Evolutionary conservation across 2,329 filamentous ascomycete species (phyloP).

Genomic region (Scleromitrula shiraiana): DNA sequence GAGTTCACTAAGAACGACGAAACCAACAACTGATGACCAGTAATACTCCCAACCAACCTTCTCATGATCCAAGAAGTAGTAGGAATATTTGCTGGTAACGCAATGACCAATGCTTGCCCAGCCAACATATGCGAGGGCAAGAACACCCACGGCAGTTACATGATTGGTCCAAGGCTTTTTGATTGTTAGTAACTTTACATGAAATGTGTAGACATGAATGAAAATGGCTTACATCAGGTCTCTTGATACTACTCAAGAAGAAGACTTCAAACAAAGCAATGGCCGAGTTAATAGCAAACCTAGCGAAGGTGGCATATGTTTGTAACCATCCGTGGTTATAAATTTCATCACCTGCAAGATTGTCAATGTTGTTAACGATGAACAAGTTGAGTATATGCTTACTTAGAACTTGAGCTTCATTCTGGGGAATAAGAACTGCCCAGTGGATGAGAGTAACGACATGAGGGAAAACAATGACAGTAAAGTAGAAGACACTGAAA

Average conservation of each 20-base stretch:
- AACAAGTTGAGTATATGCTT: not conserved
- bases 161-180: slow-evolving; percentile 24
- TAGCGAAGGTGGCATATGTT: slow-evolving; percentile 23
- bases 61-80: slow-evolving; percentile 28
- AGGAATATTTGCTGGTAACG: slow-evolving; percentile 23
- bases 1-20: slow-evolving; percentile 16
- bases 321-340: slow-evolving; percentile 19
- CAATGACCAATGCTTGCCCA: slow-evolving; percentile 27
- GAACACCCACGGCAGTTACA: slow-evolving; percentile 17
- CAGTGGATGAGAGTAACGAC: slow-evolving; percentile 27
- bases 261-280: slow-evolving; percentile 29
- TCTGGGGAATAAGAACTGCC: slow-evolving; percentile 25
- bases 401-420: slow-evolving; percentile 19
- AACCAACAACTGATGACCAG: slow-evolving; percentile 15
- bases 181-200: slow-evolving; percentile 13
- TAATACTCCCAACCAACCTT: slow-evolving; percentile 23
- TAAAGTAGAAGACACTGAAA: slow-evolving; percentile 30
- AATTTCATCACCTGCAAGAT: slow-evolving; percentile 13
- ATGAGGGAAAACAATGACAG: slow-evolving; percentile 24
- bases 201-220: not conserved
- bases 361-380: slow-evolving; percentile 9
- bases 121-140: slow-evolving; percentile 23
- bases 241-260: slow-evolving; percentile 27
- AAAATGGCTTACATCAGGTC: slow-evolving; percentile 23
- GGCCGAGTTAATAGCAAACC: slow-evolving; percentile 23